These are phyloP conservation scores for Neurospora sp. DNA, from an alignment of 495 filamentous ascomycete species.

Conservation along the genomic window DNA sequence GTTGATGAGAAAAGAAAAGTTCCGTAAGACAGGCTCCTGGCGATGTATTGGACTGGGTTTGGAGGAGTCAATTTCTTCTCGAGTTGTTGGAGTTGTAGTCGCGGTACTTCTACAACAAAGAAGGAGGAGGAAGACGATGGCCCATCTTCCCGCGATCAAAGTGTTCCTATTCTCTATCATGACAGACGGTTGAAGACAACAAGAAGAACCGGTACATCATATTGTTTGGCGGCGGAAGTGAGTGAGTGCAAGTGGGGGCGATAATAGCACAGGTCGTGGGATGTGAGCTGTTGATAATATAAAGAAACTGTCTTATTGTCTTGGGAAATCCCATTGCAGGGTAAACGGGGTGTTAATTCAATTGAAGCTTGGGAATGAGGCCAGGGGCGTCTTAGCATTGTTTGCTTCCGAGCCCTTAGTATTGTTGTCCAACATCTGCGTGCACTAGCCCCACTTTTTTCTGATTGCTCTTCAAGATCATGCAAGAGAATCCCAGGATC, in stretches of 20 bases:
- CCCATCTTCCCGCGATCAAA: neutral
- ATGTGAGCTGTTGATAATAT: neutral
- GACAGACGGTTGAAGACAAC: neutral
- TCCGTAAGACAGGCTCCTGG: neutral
- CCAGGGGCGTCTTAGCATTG: neutral
- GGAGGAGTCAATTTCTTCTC: neutral
- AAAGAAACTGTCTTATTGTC: neutral
- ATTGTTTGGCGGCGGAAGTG: neutral
- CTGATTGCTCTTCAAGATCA: neutral
- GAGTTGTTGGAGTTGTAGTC: neutral
- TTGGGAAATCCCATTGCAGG: neutral
- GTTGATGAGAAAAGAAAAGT: neutral
- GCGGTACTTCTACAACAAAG: neutral
- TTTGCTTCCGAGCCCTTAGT: neutral
- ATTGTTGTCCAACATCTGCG: neutral
- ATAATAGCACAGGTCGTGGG: neutral
- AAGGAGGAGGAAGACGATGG: neutral
- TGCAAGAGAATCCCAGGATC: neutral
- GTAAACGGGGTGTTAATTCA: neutral
- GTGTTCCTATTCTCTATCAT: neutral
- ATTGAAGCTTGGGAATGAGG: neutral
- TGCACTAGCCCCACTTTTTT: neutral
- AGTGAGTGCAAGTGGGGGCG: neutral
- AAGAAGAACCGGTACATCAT: neutral
- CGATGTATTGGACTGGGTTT: neutral